These are phyloP conservation scores for Claviceps cyperi DNA, from an alignment of 2,329 filamentous ascomycete genomes.

Conservation along the genomic window DNA sequence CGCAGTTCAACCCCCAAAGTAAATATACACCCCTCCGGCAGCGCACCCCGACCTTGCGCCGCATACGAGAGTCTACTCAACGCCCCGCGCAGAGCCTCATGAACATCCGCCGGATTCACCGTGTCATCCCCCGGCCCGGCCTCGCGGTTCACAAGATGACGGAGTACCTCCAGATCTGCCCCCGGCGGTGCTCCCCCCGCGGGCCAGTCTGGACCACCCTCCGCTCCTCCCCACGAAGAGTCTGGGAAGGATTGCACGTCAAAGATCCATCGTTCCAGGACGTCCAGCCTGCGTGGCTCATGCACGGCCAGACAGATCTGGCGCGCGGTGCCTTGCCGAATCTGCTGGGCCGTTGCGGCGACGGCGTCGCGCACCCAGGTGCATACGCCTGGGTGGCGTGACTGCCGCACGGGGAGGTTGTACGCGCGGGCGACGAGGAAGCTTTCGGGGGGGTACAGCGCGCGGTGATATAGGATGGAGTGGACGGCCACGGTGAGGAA, in stretches of 20 bases:
- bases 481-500: slow-evolving; percentile 77
- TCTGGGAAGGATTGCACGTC: slow-evolving; percentile 38
- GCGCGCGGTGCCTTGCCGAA: slow-evolving; percentile 40
- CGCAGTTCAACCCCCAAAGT: slow-evolving; percentile 62
- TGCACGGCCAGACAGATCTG: slow-evolving; percentile 36
- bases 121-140: slow-evolving; percentile 10
- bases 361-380: slow-evolving; percentile 75
- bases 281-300: slow-evolving; percentile 20
- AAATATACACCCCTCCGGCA: slow-evolving; percentile 57
- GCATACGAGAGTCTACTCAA: slow-evolving; percentile 48
- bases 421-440: slow-evolving; percentile 72
- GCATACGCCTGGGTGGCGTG: slow-evolving; percentile 73
- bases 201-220: background rate
- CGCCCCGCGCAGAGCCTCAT: slow-evolving; percentile 58
- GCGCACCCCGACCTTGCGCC: slow-evolving; percentile 37
- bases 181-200: background rate
- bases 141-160: slow-evolving; percentile 14
- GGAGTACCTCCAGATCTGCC: background rate
- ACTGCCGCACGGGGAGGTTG: slow-evolving; percentile 74
- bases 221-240: background rate
- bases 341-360: slow-evolving; percentile 52
- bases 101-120: slow-evolving; percentile 45
- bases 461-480: slow-evolving; percentile 71
- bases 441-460: slow-evolving; percentile 61
- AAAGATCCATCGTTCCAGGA: slow-evolving; percentile 49